Evolutionary conservation across 257 asterid species (phyloP), one percentile per base, ranked within the genome.

Genomic region (Przewalskia tangutica): DNA sequence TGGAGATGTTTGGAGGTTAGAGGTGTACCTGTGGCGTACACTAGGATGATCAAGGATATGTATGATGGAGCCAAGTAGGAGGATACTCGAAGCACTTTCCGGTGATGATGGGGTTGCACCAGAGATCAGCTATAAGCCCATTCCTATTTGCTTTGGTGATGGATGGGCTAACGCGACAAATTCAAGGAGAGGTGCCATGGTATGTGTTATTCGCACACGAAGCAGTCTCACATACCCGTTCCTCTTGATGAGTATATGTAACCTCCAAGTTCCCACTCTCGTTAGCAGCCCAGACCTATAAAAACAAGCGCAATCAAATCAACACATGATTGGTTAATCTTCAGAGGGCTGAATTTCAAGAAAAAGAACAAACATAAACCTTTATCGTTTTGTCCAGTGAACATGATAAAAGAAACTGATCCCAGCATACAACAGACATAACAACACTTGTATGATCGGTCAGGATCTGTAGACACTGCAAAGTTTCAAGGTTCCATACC

Each of bases 381-480:
- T 93, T 96, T 6, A 94, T 87, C 14, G 99, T 96, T 87, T 88
- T 89, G 88, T 96, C 99, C 86, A 96, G 82, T 18, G 99, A 96
- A 89, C 98, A 97, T 7, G 98, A 89, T 83, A 96, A 88, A 78
- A 96, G 98, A 89, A 96, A 96, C 82, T 93, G 97, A 83, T 96
- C 99, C 99, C 99, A 96, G 75, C 99, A 94, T 82, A 96, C 88
- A 89, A 96, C 91, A 81, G 98, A 96, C 98, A 95, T 96, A 82
- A 96, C 99, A 77, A 91, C 98, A 87, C 84, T 86, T 12, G 92
- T 86, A 83, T 96, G 99, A 81, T 89, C 97, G 6, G 97, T 77
- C 87, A 96, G 78, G 80, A 94, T 89, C 81, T 96, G 99, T 55
- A 93, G 18, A 63, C 99, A 96, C 89, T 92, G 97, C 92, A 96